Evolutionary conservation across 2,329 filamentous ascomycete genomes (phyloP).

Genomic region (Parafenestella ontariensis): DNA sequence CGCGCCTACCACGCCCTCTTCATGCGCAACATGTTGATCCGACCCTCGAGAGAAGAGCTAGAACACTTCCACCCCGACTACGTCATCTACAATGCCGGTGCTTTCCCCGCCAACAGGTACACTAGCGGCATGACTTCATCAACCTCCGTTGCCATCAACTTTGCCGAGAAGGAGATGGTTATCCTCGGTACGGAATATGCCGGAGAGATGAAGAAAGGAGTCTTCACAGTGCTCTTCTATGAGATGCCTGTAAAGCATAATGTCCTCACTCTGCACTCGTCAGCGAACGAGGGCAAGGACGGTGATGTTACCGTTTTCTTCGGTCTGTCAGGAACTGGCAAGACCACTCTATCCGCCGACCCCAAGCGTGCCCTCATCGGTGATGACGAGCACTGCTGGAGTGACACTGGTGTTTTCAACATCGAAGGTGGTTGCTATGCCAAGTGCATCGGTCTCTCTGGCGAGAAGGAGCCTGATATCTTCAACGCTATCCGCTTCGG

Average conservation of each 20-base stretch:
- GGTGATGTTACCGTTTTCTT: constrained; percentile 99
- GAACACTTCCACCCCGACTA: constrained; percentile 99
- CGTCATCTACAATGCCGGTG: constrained; percentile 99
- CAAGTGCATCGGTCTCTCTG: constrained; percentile 96
- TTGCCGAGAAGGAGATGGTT: constrained; percentile 99
- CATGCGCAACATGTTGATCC: constrained; percentile 99
- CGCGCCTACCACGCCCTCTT: constrained; percentile 99
- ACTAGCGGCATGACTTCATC: constrained; percentile 98
- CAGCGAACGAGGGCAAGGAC: constrained; percentile 92
- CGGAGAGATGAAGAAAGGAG: constrained; percentile 96
- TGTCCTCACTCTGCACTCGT: constrained; percentile 96
- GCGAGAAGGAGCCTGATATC: constrained; percentile 99
- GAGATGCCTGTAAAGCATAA: constrained; percentile 99
- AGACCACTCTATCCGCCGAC: constrained; percentile 97
- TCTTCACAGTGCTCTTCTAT: constrained; percentile 99
- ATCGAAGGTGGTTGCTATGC: constrained; percentile 99
- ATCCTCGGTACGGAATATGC: constrained; percentile 99
- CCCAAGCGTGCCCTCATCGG: constrained; percentile 95
- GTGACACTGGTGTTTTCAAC: constrained; percentile 96
- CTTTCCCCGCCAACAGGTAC: constrained; percentile 97
- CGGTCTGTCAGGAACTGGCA: constrained; percentile 96
- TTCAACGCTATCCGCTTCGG: constrained; percentile 95
- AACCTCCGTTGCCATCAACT: constrained; percentile 98
- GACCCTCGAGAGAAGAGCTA: constrained; percentile 87
- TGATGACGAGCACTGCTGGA: constrained; percentile 99